These are phyloP conservation scores for Wallacemonas sp. DNA, from an alignment of 208 protist genomes.

Conservation along the genomic window DNA sequence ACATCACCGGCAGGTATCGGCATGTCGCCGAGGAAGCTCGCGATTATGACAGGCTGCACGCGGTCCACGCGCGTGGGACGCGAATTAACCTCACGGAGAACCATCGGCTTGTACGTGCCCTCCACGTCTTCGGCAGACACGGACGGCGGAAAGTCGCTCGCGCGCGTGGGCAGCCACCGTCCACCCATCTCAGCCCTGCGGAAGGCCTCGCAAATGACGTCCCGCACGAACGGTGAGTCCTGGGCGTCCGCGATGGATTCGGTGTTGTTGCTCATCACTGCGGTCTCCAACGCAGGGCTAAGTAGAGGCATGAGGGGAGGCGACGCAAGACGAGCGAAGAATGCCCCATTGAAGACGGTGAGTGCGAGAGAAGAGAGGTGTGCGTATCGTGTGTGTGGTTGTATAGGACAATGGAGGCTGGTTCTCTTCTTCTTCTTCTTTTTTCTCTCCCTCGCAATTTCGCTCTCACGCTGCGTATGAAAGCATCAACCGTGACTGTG, in stretches of 20 bases:
- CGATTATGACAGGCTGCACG: not conserved
- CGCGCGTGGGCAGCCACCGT: slow-evolving; percentile 34
- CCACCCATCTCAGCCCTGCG: slow-evolving; percentile 69
- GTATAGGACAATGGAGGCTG: no score
- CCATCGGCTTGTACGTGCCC: slow-evolving; percentile 40
- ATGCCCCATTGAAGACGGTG: no score
- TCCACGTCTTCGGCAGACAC: slow-evolving; percentile 42
- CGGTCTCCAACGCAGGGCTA: no score
- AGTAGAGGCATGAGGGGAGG: no score
- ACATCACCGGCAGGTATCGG: not conserved
- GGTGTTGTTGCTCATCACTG: no score
- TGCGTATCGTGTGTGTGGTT: no score
- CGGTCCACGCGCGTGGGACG: not conserved
- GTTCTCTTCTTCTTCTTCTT: no score
- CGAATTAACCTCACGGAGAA: not conserved
- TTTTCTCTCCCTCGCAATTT: no score
- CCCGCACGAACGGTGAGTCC: not conserved
- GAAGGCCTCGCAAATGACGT: slow-evolving; percentile 51
- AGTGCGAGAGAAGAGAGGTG: no score
- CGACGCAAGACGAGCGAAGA: no score
- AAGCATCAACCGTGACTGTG: no score
- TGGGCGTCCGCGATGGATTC: not conserved
- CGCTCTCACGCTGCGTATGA: no score
- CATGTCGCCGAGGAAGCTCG: not conserved
- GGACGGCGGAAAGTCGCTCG: slow-evolving; percentile 57